Evolutionary conservation across 75 land plant species (phyloP).

Genomic region (Pinus taeda): DNA sequence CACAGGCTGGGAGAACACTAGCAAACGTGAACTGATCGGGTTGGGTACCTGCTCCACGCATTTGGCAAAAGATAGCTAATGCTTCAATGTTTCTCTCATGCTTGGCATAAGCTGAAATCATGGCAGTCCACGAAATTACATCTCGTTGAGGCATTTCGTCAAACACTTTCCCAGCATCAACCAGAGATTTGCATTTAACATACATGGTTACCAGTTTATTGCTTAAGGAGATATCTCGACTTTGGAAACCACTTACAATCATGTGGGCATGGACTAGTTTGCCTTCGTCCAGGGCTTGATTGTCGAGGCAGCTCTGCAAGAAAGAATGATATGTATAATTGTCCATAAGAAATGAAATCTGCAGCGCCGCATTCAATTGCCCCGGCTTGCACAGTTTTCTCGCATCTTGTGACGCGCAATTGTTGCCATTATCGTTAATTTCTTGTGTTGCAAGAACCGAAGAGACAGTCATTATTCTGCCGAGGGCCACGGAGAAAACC

Average conservation of each 20-base stretch:
- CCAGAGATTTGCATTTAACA: constrained; percentile 14
- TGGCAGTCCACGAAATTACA: constrained; percentile 33
- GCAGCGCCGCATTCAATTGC: too few relatives aligned
- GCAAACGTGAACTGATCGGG: constrained; percentile 27
- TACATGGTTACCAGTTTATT: constrained; percentile 34
- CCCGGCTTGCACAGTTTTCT: too few relatives aligned
- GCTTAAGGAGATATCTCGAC: constrained; percentile 34
- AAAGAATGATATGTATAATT: neutral
- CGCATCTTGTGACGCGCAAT: too few relatives aligned
- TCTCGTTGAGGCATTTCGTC: constrained; percentile 22
- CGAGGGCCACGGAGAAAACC: too few relatives aligned
- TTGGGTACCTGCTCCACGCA: constrained; percentile 9
- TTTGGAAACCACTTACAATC: neutral
- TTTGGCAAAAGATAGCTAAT: constrained; percentile 9
- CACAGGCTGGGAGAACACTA: constrained; percentile 39
- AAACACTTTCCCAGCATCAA: constrained; percentile 18
- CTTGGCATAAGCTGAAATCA: constrained; percentile 45
- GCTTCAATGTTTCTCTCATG: constrained; percentile 20
- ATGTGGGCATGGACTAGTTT: constrained; percentile 27
- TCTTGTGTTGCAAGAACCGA: too few relatives aligned
- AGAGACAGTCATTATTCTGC: too few relatives aligned
- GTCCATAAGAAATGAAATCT: too few relatives aligned
- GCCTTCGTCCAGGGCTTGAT: constrained; percentile 22
- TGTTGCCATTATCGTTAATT: too few relatives aligned
- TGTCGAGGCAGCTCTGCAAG: neutral